A percentile compares a stretch with the other conserved stretches of the same genome.
These are phyloP conservation scores for Nymphaea thermarum DNA, from an alignment of 164 flowering plant species.

Conservation along the genomic window DNA sequence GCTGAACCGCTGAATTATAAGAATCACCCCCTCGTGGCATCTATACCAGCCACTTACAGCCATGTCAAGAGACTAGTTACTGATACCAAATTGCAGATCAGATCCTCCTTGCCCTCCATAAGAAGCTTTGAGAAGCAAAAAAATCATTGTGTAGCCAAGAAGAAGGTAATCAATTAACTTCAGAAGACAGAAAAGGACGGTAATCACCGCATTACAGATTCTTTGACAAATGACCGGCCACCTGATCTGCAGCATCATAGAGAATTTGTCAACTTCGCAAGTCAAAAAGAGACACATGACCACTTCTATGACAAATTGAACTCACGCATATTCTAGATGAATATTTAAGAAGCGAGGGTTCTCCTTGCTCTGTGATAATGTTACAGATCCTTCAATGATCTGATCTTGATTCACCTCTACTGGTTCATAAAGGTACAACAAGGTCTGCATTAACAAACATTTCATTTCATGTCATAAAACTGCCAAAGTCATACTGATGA, in stretches of 20 bases:
- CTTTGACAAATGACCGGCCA: conserved; percentile 71
- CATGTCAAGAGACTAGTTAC: too few relatives aligned
- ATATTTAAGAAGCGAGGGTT: conserved; percentile 81
- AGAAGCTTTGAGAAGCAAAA: too few relatives aligned
- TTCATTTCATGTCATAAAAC: too few relatives aligned
- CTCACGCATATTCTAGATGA: conserved; percentile 85
- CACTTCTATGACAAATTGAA: not conserved
- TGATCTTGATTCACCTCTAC: conserved; percentile 89
- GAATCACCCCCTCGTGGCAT: too few relatives aligned
- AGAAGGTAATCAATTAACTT: too few relatives aligned
- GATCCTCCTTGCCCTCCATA: too few relatives aligned
- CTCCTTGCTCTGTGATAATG: conserved; percentile 81
- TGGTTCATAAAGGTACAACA: conserved; percentile 84
- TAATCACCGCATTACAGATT: conserved; percentile 63
- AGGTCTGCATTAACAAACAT: conserved; percentile 45
- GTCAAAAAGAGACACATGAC: not conserved
- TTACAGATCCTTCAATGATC: conserved; percentile 75
- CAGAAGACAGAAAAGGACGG: too few relatives aligned
- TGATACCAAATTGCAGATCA: too few relatives aligned
- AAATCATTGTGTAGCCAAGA: too few relatives aligned
- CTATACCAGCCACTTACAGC: too few relatives aligned
- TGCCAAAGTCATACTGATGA: too few relatives aligned
- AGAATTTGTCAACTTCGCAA: not conserved
- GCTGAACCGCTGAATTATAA: too few relatives aligned
- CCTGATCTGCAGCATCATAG: conserved; percentile 48